Evolutionary conservation across 768 basidiomycete genomes (phyloP), one percentile per base, ranked within the genome.

Genomic region (Dioszegia crocea): DNA sequence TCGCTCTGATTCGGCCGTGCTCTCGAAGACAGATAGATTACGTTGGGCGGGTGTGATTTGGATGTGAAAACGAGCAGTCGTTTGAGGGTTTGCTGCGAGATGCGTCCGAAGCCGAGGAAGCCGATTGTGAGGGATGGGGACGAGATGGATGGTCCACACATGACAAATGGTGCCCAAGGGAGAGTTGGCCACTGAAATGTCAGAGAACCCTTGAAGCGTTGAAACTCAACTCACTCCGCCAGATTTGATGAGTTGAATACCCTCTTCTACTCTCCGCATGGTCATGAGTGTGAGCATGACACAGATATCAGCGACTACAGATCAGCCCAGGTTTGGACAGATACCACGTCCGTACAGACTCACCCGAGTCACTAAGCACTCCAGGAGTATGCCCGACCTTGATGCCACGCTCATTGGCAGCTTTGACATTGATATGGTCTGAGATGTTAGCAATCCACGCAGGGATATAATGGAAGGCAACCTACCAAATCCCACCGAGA

Each of bases 201-300:
- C 17, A 57, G 56, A 43, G 9, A 29, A 61, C 51, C 14, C 23
- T 33, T 14, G 23, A 3, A 23, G 23, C 5, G 30, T 4, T 38
- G 19, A 23, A 31, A 24, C 27, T 23, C 5, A 6, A 67, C 84
- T 39, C 74, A 85, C 91, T 71, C 83, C 79, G 44, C 89, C 88
- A 3, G 82, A 78, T 70, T 86, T 82, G 17, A 91, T 89, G 11
- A 91, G 65, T 0, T 80, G 72, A 52, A 83, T 82, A 1, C 84
- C 83, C 62, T 84, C 81, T 3, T 85, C 85, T 3, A 81, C 87
- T 50, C 89, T 86, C n/a, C 96, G 83, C 50, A 86, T 83, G 0
- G 93, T 92, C 92, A 97, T 97, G 26, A 99, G 81, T 0, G 86
- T 86, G 12, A 99, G 83, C 89, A 97, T 91, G 39, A 94, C 82